Conservation (phyloP, 495 filamentous ascomycete genomes). For the Penicillium coffeae region DNA sequence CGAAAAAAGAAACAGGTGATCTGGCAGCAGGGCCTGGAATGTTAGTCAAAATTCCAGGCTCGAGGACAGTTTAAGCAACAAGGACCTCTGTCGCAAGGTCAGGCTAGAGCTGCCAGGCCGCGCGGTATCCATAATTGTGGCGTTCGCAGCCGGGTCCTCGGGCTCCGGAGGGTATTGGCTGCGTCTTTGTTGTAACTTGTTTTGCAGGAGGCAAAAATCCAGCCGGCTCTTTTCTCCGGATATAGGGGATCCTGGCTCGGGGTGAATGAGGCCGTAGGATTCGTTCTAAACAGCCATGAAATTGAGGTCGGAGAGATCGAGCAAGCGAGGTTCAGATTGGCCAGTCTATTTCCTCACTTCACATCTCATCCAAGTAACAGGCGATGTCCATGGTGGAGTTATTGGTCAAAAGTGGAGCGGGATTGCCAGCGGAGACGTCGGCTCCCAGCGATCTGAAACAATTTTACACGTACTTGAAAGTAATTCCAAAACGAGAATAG, state of each 20-base stretch:
- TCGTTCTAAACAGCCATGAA: too few relatives aligned
- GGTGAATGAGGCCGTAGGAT: too few relatives aligned
- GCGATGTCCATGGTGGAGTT: too few relatives aligned
- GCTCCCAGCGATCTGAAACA: slow-evolving; percentile 23
- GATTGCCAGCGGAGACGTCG: slow-evolving; percentile 8
- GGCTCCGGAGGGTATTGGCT: too few relatives aligned
- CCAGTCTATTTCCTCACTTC: too few relatives aligned
- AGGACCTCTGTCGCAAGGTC: neutral
- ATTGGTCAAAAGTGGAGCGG: slow-evolving; percentile 14
- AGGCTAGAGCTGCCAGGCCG: slow-evolving; percentile 2
- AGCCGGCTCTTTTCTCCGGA: neutral
- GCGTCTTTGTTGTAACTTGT: neutral
- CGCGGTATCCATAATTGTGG: slow-evolving; percentile 6
- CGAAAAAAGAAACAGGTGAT: neutral
- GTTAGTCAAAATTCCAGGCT: slow-evolving; percentile 1
- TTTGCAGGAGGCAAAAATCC: neutral
- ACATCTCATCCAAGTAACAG: too few relatives aligned
- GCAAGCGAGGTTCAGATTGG: too few relatives aligned
- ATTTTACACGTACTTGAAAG: slow-evolving; percentile 10
- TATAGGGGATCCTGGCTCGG: neutral
- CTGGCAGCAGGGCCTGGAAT: neutral
- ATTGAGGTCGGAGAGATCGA: neutral
- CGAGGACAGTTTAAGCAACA: neutral
- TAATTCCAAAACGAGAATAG: too few relatives aligned
- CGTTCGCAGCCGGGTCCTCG: neutral